Evolutionary conservation across 768 basidiomycete genomes (phyloP).

Genomic region (Lepiota venenata): DNA sequence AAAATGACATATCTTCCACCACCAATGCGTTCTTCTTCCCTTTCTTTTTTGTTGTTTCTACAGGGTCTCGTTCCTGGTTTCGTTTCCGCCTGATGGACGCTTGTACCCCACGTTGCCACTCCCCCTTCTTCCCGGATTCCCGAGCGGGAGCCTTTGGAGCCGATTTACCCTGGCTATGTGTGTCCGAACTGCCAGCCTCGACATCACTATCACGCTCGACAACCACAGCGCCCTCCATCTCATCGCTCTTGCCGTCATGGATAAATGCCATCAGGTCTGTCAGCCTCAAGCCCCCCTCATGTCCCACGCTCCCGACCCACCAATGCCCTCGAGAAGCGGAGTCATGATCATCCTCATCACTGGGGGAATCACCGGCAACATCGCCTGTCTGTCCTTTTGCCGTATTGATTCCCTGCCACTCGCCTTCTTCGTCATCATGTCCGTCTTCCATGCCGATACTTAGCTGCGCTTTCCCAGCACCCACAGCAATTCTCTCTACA

Average conservation of each 20-base stretch:
- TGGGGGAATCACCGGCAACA: constrained; percentile 1
- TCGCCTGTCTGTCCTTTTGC: constrained; percentile 3
- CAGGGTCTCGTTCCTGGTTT: constrained; percentile 48
- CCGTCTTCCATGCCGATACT: constrained; percentile 21
- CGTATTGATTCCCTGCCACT: constrained; percentile 15
- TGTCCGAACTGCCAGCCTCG: constrained; percentile 22
- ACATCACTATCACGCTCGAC: constrained; percentile 24
- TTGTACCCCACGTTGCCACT: constrained; percentile 17
- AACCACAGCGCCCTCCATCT: constrained; percentile 23
- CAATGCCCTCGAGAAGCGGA: constrained; percentile 33
- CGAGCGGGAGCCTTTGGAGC: constrained; percentile 14
- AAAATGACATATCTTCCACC: constrained; percentile 55
- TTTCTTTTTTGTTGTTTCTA: constrained; percentile 48
- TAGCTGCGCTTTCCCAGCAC: constrained; percentile 32
- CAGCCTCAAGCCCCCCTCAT: constrained; percentile 82
- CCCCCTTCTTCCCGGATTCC: constrained; percentile 19
- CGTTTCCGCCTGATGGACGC: constrained; percentile 52
- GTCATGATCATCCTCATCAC: constrained; percentile 19
- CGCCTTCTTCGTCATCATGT: constrained; percentile 18
- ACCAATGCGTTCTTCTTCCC: constrained; percentile 60
- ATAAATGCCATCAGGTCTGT: constrained; percentile 83
- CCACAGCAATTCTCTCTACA: constrained; percentile 79
- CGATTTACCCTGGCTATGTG: constrained; percentile 2
- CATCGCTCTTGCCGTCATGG: constrained; percentile 34
- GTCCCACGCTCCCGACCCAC: constrained; percentile 93